phyloP scores from a whole-genome alignment of 2,329 filamentous ascomycete species.

The Talaromyces sp. region DNA sequence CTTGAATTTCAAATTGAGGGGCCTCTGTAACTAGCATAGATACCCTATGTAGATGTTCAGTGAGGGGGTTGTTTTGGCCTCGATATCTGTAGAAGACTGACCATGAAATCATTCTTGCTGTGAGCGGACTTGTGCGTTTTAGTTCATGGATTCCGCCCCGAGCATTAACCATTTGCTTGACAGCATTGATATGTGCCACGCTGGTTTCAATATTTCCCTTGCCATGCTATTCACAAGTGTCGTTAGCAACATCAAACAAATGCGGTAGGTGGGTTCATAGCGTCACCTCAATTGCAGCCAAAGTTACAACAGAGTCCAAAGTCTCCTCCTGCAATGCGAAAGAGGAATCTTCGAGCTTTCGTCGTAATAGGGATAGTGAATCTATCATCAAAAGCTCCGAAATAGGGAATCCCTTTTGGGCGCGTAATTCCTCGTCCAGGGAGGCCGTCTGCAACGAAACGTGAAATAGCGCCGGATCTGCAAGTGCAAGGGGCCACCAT shows the following conservation, averaged over 20 bases:
- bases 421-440: conserved; percentile 49
- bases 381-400: conserved; percentile 55
- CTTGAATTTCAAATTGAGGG: conserved; percentile 51
- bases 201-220: conserved; percentile 46
- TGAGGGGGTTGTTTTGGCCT: neutral
- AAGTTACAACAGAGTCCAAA: conserved; percentile 52
- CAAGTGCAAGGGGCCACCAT: conserved; percentile 56
- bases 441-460: conserved; percentile 56
- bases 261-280: neutral
- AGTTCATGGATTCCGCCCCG: conserved; percentile 48
- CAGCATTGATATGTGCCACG: conserved; percentile 46
- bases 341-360: conserved; percentile 43
- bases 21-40: conserved; percentile 49
- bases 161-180: conserved; percentile 45
- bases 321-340: conserved; percentile 51
- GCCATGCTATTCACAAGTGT: conserved; percentile 37
- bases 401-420: conserved; percentile 48
- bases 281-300: conserved; percentile 54
- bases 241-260: conserved; percentile 7
- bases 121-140: conserved; percentile 47
- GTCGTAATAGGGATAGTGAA: conserved; percentile 49
- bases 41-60: conserved; percentile 40
- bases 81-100: conserved; percentile 22
- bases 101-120: conserved; percentile 53
- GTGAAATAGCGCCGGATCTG: conserved; percentile 53